phyloP scores from a whole-genome alignment of 2,329 filamentous ascomycete species.

The Epichloe bromicola region DNA sequence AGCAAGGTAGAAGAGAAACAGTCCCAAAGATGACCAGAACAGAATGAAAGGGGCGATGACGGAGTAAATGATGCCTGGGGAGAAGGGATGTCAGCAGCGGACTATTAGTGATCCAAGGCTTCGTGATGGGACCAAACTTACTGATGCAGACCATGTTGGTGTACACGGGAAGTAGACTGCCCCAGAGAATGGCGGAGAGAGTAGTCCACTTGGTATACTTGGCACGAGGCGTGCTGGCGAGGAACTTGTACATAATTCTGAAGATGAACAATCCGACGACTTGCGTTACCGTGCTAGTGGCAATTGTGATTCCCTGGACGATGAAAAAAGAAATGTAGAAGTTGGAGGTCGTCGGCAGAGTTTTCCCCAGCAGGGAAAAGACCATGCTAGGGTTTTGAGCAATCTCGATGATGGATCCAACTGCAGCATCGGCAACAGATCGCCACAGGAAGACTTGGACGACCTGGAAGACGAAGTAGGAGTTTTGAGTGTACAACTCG shows the following conservation, averaged over 20 bases:
- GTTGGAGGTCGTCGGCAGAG: slow-evolving; percentile 74
- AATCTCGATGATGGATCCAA: slow-evolving; percentile 52
- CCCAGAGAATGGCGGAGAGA: slow-evolving; percentile 61
- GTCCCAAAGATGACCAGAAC: slow-evolving; percentile 64
- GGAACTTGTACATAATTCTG: slow-evolving; percentile 52
- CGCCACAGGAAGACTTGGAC: slow-evolving; percentile 88
- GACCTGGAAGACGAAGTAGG: slow-evolving; percentile 83
- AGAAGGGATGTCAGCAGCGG: background rate
- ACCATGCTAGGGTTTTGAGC: slow-evolving; percentile 46
- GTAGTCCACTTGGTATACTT: slow-evolving; percentile 62
- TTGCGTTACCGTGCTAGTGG: slow-evolving; percentile 60
- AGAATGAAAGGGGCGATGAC: slow-evolving; percentile 75
- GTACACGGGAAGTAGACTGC: slow-evolving; percentile 61
- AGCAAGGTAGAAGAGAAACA: slow-evolving; percentile 68
- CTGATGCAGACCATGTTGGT: slow-evolving; percentile 63
- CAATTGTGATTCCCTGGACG: slow-evolving; percentile 67
- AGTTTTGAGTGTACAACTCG: slow-evolving; percentile 82
- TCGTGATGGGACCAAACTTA: slow-evolving; percentile 15
- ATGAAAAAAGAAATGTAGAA: slow-evolving; percentile 90
- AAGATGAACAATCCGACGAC: slow-evolving; percentile 53
- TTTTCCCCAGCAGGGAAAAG: slow-evolving; percentile 52
- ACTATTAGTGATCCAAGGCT: slow-evolving; percentile 9
- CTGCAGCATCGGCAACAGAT: slow-evolving; percentile 68
- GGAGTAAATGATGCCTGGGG: slow-evolving; percentile 56
- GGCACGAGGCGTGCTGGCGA: slow-evolving; percentile 66